Percentiles rank a stretch among this genome's conserved stretches.
Evolutionary conservation across 2,329 filamentous ascomycete genomes (phyloP).

Genomic region (Diplodia intermedia): DNA sequence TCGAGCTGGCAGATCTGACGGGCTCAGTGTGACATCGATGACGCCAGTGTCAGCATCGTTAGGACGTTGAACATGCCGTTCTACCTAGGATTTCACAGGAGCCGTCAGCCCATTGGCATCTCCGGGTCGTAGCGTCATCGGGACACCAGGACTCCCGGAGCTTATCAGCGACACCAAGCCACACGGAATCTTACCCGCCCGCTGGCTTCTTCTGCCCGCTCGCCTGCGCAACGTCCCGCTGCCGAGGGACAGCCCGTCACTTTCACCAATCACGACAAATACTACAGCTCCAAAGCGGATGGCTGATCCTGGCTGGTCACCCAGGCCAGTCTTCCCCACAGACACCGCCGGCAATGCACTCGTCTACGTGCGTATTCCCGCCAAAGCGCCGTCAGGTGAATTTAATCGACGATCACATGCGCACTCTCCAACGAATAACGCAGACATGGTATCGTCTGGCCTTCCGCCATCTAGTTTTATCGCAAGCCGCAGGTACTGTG

Average conservation of each 20-base stretch:
- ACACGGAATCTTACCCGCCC: constrained; percentile 20
- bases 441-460: neutral
- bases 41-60: constrained; percentile 1
- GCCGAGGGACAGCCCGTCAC: constrained; percentile 13
- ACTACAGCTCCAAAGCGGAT: constrained; percentile 10
- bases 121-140: constrained; percentile 6
- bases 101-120: constrained; percentile 1
- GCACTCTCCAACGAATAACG: neutral
- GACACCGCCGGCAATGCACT: constrained; percentile 4
- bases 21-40: neutral
- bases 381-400: neutral
- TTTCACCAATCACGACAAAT: constrained; percentile 5
- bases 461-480: neutral
- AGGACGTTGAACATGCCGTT: neutral
- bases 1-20: neutral
- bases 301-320: constrained; percentile 3
- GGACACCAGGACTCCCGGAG: constrained; percentile 4
- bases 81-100: constrained; percentile 17
- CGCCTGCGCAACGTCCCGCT: constrained; percentile 25
- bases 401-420: constrained; percentile 4
- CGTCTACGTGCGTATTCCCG: constrained; percentile 22
- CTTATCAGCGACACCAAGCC: constrained; percentile 26
- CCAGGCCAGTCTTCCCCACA: constrained; percentile 19
- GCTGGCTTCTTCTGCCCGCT: constrained; percentile 17
- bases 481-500: neutral